Evolutionary conservation across 2,329 filamentous ascomycete species (phyloP), one percentile per base, ranked within the genome.

Genomic region (Blastomyces percursus): DNA sequence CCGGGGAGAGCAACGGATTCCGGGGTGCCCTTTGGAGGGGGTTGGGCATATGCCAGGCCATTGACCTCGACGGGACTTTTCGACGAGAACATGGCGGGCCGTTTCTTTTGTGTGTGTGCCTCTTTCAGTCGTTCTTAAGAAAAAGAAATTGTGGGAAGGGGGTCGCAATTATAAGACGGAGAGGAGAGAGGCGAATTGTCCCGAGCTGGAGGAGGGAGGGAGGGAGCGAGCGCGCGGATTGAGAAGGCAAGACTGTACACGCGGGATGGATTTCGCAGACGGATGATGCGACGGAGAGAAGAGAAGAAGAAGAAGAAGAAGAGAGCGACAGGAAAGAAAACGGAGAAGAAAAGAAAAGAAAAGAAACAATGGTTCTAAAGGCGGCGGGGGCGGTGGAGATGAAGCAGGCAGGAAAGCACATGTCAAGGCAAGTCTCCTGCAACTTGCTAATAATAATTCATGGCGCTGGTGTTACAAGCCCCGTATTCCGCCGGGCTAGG

Each of bases 1-100:
- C 89, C 89, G 0, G 91, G 87, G 24, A 99, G 70, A 14, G 90
- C 79, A 16, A 96, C 80, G 55, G 88, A 89, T 73, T 94, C 94
- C 0, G 91, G 89, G 58, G 84, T 79, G 66, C 91, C 91, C 9
- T 87, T 83, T 3, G 90, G 86, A 57, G 91, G 90, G 19, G 84
- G 81, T 14, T 3, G 14, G 48, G 60, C 24, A 44, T 61, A 63
- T 1, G 61, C 51, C 40, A 44, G 8, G 5, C 62, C 65, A 19
- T 5, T 4, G 19, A 62, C 55, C 40, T 62, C 60, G 3, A 63
- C 57, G 51, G 4, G 27, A 38, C 14, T 57, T 46, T 42, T 60
- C 3, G 65, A 61, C 14, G 61, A 65, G 46, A 66, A 66, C 64
- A 66, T 63, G 40, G 44, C 12, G 35, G 35, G 48, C 3, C 14